Conservation (phyloP, 192 early-diverging fungal genomes). For the Entomortierella lignicola region DNA sequence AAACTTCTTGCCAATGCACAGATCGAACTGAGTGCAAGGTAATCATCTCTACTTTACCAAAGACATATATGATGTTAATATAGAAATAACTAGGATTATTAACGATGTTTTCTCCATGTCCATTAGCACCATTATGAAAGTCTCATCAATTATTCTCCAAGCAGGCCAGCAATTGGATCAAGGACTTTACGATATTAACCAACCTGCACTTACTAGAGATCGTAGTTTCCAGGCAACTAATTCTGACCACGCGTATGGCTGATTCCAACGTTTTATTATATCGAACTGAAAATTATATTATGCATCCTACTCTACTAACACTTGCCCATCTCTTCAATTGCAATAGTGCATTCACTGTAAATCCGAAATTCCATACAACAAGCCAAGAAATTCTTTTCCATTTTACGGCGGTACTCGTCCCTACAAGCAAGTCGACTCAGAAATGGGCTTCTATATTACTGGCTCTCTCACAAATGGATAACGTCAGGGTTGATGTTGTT, state of each 20-base stretch:
- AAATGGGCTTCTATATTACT: slow-evolving; percentile 81
- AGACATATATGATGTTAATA: too few species aligned
- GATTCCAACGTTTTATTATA: too few species aligned
- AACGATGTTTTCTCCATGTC: background rate
- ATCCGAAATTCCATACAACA: slow-evolving; percentile 32
- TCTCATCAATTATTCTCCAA: slow-evolving; percentile 13
- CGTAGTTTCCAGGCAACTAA: slow-evolving; percentile 25
- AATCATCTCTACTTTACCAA: too few species aligned
- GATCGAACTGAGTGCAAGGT: slow-evolving; percentile 19
- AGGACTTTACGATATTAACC: slow-evolving; percentile 43
- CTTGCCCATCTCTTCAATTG: too few species aligned
- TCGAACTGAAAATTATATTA: too few species aligned
- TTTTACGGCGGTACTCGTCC: slow-evolving; percentile 77
- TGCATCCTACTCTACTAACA: too few species aligned
- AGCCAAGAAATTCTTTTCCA: slow-evolving; percentile 46
- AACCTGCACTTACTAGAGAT: slow-evolving; percentile 24
- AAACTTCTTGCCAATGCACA: slow-evolving; percentile 10
- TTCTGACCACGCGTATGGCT: slow-evolving; percentile 29
- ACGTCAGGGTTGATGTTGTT: slow-evolving; percentile 74
- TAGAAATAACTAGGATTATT: background rate
- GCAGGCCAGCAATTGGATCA: slow-evolving; percentile 33
- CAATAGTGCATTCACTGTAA: slow-evolving; percentile 35
- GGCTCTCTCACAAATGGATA: slow-evolving; percentile 69
- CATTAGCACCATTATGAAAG: slow-evolving; percentile 38
- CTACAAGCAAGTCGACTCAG: slow-evolving; percentile 83